Evolutionary conservation across 78 protist genomes (phyloP).

Genomic region (Dictyostelium intermedium): DNA sequence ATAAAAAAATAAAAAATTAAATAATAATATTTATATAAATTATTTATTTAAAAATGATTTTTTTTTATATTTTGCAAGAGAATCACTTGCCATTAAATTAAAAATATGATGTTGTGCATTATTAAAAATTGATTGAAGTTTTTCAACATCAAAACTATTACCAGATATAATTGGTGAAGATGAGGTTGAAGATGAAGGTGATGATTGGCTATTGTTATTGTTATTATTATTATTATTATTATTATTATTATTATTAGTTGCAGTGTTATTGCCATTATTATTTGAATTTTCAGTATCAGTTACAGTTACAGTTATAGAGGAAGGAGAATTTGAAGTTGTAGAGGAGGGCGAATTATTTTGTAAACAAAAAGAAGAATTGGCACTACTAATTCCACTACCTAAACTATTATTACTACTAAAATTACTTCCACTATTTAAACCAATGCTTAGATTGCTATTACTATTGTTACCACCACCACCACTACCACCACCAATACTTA

Average conservation of each 20-base stretch:
- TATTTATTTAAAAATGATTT: slow-evolving; percentile 36
- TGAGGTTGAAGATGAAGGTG: slow-evolving; percentile 4
- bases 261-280: slow-evolving; percentile 21
- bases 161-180: slow-evolving; percentile 6
- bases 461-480: neutral
- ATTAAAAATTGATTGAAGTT: slow-evolving; percentile 48
- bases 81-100: slow-evolving; percentile 67
- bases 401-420: neutral
- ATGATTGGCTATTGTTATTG: neutral
- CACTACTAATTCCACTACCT: neutral
- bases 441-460: no score
- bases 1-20: neutral
- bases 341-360: neutral
- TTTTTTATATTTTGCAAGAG: slow-evolving; percentile 69
- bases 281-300: neutral
- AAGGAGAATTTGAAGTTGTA: neutral
- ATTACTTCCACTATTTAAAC: neutral
- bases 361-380: slow-evolving; percentile 2
- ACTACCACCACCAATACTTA: neutral
- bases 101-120: slow-evolving; percentile 64
- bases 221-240: neutral
- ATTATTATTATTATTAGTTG: slow-evolving; percentile 12
- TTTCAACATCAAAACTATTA: slow-evolving; percentile 15
- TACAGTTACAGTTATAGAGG: neutral
- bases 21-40: neutral